Conservation (phyloP, 225 moss, liverwort and hornwort species). For the Straminergon stramineum region DNA sequence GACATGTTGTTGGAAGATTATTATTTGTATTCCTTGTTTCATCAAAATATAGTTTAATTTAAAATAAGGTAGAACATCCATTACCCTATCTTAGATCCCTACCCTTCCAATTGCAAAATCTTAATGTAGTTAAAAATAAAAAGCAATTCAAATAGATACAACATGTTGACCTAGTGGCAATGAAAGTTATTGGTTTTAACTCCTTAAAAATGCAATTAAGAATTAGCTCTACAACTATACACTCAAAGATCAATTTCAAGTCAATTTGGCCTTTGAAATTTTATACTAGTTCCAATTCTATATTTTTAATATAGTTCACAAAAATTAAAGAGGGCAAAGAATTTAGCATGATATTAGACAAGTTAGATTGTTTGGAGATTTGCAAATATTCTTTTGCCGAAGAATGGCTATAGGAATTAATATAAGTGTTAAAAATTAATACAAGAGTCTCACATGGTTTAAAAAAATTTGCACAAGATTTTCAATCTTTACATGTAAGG, state of each 20-base stretch:
- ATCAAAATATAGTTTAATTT: not conserved
- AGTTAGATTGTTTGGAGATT: not conserved
- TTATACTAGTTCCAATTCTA: not conserved
- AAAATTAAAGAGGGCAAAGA: not conserved
- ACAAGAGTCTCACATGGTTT: not conserved
- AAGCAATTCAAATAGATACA: not conserved
- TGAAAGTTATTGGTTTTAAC: accelerated
- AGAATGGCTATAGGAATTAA: not conserved
- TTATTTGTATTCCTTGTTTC: not conserved
- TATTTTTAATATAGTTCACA: no score
- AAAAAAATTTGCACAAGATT: no score
- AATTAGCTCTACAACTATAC: accelerated
- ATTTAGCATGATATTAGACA: not conserved
- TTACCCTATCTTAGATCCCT: accelerated
- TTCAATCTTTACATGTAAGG: not conserved
- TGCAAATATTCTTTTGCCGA: no score
- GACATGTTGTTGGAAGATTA: not conserved
- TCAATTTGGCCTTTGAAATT: not conserved
- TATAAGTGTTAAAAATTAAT: no score
- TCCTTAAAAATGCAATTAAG: accelerated
- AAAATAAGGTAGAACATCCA: not conserved
- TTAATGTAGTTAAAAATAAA: not conserved
- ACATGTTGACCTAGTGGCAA: accelerated
- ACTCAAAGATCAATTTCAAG: not conserved
- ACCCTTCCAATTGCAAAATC: not conserved